phyloP scores from a whole-genome alignment of 2,329 filamentous ascomycete species.

The Curvularia eragrostidis region DNA sequence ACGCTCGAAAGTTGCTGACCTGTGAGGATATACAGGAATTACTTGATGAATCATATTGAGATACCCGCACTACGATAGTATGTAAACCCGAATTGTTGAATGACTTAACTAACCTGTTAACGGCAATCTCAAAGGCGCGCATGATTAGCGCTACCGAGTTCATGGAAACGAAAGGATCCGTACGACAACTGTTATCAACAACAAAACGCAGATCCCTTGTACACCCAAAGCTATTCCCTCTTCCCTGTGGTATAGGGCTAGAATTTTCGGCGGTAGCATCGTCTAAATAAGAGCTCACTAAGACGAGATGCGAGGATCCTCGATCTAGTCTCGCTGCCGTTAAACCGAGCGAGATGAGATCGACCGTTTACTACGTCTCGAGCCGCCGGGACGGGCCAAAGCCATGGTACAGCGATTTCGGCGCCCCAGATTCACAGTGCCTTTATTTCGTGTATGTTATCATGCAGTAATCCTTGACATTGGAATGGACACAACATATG shows the following conservation, averaged over 20 bases:
- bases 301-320: not conserved
- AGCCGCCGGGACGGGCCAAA: not conserved
- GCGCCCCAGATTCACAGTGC: not conserved
- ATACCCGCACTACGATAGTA: too few relatives aligned
- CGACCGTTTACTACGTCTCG: not conserved
- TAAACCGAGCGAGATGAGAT: not conserved
- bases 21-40: not conserved
- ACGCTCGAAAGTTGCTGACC: not conserved
- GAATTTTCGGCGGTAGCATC: not conserved
- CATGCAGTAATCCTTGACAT: not conserved
- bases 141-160: not conserved
- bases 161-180: not conserved
- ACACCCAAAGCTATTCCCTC: not conserved
- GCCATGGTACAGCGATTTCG: not conserved
- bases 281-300: not conserved
- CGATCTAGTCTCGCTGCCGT: not conserved
- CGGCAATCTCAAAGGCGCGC: not conserved
- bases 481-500: not conserved
- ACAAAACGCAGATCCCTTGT: not conserved
- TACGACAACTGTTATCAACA: not conserved
- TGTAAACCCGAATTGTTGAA: not conserved
- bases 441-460: not conserved
- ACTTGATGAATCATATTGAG: too few relatives aligned
- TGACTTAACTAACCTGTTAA: not conserved
- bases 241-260: not conserved